Evolutionary conservation across 352 stramenopile genomes (phyloP).

Genomic region (Phytophthora meadii): DNA sequence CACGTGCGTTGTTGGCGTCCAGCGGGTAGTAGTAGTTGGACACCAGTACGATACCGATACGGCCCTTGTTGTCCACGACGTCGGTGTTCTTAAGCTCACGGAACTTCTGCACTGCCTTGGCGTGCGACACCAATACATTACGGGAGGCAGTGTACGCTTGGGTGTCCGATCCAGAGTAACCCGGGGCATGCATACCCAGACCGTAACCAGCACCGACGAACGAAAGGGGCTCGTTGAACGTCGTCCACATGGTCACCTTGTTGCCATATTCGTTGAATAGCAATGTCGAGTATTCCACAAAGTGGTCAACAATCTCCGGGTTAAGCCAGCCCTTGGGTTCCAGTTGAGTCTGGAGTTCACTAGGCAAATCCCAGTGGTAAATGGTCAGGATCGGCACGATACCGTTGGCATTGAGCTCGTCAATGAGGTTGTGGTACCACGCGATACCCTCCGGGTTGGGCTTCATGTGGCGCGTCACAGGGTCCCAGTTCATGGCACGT

Average conservation of each 20-base stretch:
- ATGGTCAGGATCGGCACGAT: slow-evolving; percentile 93
- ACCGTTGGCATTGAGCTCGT: slow-evolving; percentile 68
- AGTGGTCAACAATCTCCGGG: slow-evolving; percentile 61
- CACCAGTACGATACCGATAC: slow-evolving; percentile 94
- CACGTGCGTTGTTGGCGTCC: slow-evolving; percentile 54
- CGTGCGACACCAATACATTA: slow-evolving; percentile 93
- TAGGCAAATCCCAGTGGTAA: slow-evolving; percentile 96
- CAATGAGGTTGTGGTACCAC: slow-evolving; percentile 93
- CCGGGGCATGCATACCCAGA: slow-evolving; percentile 60
- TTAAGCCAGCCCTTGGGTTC: slow-evolving; percentile 55
- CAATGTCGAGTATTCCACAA: slow-evolving; percentile 85
- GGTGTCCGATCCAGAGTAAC: slow-evolving; percentile 44
- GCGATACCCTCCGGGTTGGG: slow-evolving; percentile 86
- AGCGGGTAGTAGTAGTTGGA: slow-evolving; percentile 83
- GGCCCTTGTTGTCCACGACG: slow-evolving; percentile 52
- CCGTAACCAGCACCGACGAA: slow-evolving; percentile 86
- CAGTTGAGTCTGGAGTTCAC: slow-evolving; percentile 78
- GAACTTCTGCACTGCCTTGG: slow-evolving; percentile 89
- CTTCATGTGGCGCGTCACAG: slow-evolving; percentile 42
- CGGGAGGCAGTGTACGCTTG: slow-evolving; percentile 73
- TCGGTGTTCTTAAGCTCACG: slow-evolving; percentile 42
- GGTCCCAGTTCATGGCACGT: slow-evolving; percentile 85
- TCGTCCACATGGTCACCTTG: slow-evolving; percentile 94
- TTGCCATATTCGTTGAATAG: slow-evolving; percentile 92
- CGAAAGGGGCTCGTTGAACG: slow-evolving; percentile 94